Evolutionary conservation across 257 asterid genomes (phyloP).

Genomic region (Mitragyna speciosa): DNA sequence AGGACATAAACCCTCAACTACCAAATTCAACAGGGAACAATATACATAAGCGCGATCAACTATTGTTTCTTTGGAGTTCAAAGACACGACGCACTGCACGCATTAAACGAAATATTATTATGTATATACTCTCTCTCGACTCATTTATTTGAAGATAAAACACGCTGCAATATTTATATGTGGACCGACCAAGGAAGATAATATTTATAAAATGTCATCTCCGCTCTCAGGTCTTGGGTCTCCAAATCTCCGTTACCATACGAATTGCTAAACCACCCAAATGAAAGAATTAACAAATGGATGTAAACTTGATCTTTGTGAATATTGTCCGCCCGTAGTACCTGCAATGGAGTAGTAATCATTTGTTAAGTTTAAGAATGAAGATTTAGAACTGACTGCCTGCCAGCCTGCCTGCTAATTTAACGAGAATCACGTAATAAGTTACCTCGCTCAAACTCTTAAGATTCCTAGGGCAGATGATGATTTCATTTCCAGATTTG

Average conservation of each 20-base stretch:
- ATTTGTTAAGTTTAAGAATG: neutral
- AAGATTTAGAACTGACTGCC: neutral
- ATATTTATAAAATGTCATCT: neutral
- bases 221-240: neutral
- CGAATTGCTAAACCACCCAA: slow-evolving; percentile 9
- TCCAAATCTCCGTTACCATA: neutral
- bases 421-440: neutral
- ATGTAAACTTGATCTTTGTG: neutral
- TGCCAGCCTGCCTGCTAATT: neutral
- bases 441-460: slow-evolving; percentile 26
- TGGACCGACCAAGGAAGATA: neutral
- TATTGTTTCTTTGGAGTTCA: neutral
- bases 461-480: slow-evolving; percentile 33
- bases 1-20: too few relatives aligned
- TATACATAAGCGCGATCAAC: too few relatives aligned
- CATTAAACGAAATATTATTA: neutral
- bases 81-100: neutral
- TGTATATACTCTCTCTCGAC: too few relatives aligned
- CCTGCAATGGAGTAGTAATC: neutral
- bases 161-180: neutral
- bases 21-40: neutral
- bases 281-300: slow-evolving; percentile 26
- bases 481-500: slow-evolving; percentile 13
- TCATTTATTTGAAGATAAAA: slow-evolving; percentile 1
- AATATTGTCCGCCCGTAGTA: neutral